These are phyloP conservation scores for Arthrobotrys conoides DNA, from an alignment of 2,329 filamentous ascomycete species.

Conservation along the genomic window DNA sequence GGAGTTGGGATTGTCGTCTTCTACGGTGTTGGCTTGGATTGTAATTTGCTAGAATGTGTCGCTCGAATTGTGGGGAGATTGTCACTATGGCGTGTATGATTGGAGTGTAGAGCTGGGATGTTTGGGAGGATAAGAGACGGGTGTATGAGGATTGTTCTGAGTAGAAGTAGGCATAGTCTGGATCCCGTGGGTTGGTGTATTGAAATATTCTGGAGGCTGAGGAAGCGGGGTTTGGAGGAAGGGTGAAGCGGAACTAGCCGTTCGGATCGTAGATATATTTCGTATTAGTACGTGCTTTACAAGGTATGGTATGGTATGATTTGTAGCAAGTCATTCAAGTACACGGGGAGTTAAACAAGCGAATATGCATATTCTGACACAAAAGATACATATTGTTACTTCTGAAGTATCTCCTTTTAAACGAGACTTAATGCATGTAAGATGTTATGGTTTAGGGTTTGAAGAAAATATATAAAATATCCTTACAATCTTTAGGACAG, in stretches of 20 bases:
- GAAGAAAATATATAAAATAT: not conserved
- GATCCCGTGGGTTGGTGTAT: slow-evolving; percentile 19
- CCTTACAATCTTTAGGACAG: slow-evolving; percentile 56
- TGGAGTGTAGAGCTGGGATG: slow-evolving; percentile 10
- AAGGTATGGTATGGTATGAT: not conserved
- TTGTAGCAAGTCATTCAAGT: not conserved
- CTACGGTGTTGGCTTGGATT: slow-evolving; percentile 25
- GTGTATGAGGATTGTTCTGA: slow-evolving; percentile 44
- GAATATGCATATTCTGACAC: not conserved
- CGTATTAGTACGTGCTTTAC: slow-evolving; percentile 2
- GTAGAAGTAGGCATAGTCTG: slow-evolving; percentile 42
- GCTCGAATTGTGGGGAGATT: slow-evolving; percentile 40
- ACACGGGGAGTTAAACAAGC: not conserved
- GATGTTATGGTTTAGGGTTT: not conserved
- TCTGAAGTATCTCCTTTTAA: not conserved
- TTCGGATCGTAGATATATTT: not conserved
- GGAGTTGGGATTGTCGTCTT: slow-evolving; percentile 29
- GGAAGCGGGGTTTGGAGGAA: slow-evolving; percentile 18
- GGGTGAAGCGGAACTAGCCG: slow-evolving; percentile 47
- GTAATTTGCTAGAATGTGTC: slow-evolving; percentile 14
- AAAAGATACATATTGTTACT: not conserved
- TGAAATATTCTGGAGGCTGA: slow-evolving; percentile 1
- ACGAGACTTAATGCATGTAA: not conserved
- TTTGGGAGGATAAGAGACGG: slow-evolving; percentile 20
- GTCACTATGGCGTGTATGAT: slow-evolving; percentile 25